Evolutionary conservation across 1,139 yeast species (phyloP).

Genomic region (Williopsis jadinii): DNA sequence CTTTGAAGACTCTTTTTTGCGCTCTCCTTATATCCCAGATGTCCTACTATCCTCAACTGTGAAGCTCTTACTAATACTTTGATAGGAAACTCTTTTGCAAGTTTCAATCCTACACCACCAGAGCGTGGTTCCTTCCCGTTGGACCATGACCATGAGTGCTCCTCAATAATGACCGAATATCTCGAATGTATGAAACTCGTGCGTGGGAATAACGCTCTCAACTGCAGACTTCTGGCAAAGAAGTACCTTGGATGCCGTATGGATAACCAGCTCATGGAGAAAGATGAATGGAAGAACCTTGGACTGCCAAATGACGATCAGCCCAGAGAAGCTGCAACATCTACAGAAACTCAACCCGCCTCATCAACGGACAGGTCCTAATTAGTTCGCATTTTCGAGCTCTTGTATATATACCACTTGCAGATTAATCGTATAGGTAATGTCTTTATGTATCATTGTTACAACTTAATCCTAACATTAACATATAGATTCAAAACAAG

Average conservation of each 20-base stretch:
- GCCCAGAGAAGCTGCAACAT: background rate
- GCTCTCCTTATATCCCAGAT: no score
- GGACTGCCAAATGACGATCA: constrained; percentile 66
- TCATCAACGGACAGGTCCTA: background rate
- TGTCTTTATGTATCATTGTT: no score
- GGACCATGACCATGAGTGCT: constrained; percentile 88
- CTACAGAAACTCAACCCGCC: background rate
- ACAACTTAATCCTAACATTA: no score
- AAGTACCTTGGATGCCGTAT: constrained; percentile 79
- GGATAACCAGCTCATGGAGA: constrained; percentile 84
- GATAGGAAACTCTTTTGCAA: constrained; percentile 20
- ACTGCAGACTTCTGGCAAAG: constrained; percentile 80
- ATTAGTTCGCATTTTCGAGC: background rate
- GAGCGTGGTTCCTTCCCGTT: constrained; percentile 94
- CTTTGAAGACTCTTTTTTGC: no score
- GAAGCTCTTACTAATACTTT: background rate
- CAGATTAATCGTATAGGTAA: no score
- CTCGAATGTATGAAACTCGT: constrained; percentile 73
- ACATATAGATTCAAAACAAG: no score
- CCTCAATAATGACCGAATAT: constrained; percentile 65
- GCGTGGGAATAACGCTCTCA: constrained; percentile 78
- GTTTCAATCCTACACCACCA: constrained; percentile 75
- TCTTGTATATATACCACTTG: no score
- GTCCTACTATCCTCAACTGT: background rate
- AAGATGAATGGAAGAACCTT: constrained; percentile 72